A percentile compares a stretch with the other conserved stretches of the same genome.
These are phyloP conservation scores for Vitis hybrid DNA, from an alignment of 177 flowering plant genomes.

Conservation along the genomic window DNA sequence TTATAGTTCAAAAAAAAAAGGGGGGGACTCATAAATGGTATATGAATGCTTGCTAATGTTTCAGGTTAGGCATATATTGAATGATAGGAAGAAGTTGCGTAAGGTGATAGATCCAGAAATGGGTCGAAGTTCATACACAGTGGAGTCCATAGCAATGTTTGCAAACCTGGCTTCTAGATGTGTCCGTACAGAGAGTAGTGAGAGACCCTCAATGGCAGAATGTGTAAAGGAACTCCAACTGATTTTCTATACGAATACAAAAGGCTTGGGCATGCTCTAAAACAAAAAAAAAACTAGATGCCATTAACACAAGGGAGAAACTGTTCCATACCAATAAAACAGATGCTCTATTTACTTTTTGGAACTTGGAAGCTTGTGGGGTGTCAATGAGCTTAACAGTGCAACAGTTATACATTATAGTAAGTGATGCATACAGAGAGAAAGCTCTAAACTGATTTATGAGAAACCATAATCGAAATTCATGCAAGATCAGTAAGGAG, in stretches of 20 bases:
- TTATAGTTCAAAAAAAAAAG: background rate
- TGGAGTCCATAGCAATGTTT: conserved; percentile 80
- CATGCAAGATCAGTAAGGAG: too few species aligned
- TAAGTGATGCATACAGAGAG: too few species aligned
- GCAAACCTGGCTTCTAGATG: conserved; percentile 95
- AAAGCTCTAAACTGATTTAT: too few species aligned
- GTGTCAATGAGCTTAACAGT: background rate
- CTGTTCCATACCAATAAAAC: conserved; percentile 10
- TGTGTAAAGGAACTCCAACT: conserved; percentile 82
- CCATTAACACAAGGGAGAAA: conserved; percentile 5
- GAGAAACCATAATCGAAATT: too few species aligned
- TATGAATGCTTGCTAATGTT: conserved; percentile 1
- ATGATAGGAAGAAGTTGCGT: conserved; percentile 74
- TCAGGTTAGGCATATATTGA: conserved; percentile 82
- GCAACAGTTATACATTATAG: background rate
- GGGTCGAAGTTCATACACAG: conserved; percentile 60
- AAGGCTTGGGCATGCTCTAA: conserved; percentile 57
- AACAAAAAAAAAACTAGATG: conserved; percentile 10
- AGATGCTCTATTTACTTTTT: conserved; percentile 2
- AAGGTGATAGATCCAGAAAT: conserved; percentile 86
- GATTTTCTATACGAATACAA: conserved; percentile 54
- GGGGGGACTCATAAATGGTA: background rate
- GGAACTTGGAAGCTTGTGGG: too few species aligned
- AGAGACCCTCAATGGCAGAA: conserved; percentile 82
- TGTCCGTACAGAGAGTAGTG: conserved; percentile 71